phyloP scores from a whole-genome alignment of 1,139 yeast genomes.

The Nakaseomyces bracarensis region DNA sequence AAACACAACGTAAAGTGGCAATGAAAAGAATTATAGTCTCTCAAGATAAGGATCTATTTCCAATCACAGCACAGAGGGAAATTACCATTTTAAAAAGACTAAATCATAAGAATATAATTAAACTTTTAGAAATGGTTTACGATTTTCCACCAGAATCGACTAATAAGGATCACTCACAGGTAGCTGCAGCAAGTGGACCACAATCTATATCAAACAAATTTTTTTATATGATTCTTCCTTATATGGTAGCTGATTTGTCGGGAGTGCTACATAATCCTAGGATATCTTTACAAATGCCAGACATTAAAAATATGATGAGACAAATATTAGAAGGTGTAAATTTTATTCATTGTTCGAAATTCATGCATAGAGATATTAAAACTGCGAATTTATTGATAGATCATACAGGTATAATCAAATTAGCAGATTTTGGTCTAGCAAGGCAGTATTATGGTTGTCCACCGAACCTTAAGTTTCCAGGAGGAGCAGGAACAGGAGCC shows the following conservation, averaged over 20 bases:
- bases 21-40: constrained; percentile 76
- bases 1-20: constrained; percentile 58
- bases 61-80: constrained; percentile 92
- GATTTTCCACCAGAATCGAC: constrained; percentile 40
- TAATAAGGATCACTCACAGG: constrained; percentile 42
- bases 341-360: constrained; percentile 64
- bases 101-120: constrained; percentile 62
- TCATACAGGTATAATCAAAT: constrained; percentile 64
- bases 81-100: constrained; percentile 72
- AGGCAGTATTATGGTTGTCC: constrained; percentile 65
- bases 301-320: constrained; percentile 74
- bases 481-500: constrained; percentile 59
- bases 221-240: constrained; percentile 86
- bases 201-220: constrained; percentile 27
- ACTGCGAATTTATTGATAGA: constrained; percentile 87
- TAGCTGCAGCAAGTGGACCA: constrained; percentile 31
- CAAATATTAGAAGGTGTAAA: constrained; percentile 76
- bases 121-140: constrained; percentile 73
- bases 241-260: constrained; percentile 87
- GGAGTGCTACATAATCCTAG: constrained; percentile 84
- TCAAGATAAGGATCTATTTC: constrained; percentile 85
- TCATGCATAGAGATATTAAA: constrained; percentile 85
- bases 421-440: constrained; percentile 93
- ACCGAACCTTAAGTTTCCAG: constrained; percentile 46
- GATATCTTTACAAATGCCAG: constrained; percentile 51